A percentile compares a stretch with the other conserved stretches of the same genome.
phyloP scores from a whole-genome alignment of 2,329 filamentous ascomycete species.

The Zasmidium cellare region DNA sequence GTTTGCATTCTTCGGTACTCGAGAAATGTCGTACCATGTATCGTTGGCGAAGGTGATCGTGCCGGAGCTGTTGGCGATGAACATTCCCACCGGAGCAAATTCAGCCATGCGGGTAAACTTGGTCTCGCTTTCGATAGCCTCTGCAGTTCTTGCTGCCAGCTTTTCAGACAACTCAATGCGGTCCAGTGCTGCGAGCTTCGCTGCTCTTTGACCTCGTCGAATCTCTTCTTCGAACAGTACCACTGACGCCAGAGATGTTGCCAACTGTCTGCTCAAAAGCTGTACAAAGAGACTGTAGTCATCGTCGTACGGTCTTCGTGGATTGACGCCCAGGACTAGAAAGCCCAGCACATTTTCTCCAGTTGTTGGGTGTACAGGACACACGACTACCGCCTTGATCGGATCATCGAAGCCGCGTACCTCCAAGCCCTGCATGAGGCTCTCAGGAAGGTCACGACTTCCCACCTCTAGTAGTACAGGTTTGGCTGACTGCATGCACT shows the following conservation, averaged over 20 bases:
- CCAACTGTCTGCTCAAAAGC: slow-evolving; percentile 71
- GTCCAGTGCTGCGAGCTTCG: slow-evolving; percentile 72
- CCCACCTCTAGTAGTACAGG: slow-evolving; percentile 69
- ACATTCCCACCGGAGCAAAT: slow-evolving; percentile 80
- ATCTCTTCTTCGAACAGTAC: slow-evolving; percentile 84
- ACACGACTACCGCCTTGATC: slow-evolving; percentile 70
- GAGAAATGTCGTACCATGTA: slow-evolving; percentile 69
- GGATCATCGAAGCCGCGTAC: slow-evolving; percentile 72
- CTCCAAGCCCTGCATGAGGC: slow-evolving; percentile 66
- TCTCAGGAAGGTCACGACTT: slow-evolving; percentile 62
- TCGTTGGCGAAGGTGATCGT: slow-evolving; percentile 79
- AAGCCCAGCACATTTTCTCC: slow-evolving; percentile 75
- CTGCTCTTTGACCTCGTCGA: slow-evolving; percentile 69
- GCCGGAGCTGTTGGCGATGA: slow-evolving; percentile 73
- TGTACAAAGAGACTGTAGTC: slow-evolving; percentile 79
- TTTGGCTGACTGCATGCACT: slow-evolving; percentile 67
- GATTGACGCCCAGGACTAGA: slow-evolving; percentile 76
- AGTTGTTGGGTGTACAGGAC: slow-evolving; percentile 76
- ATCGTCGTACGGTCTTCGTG: slow-evolving; percentile 74
- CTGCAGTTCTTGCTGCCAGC: slow-evolving; percentile 62
- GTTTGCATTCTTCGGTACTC: slow-evolving; percentile 59
- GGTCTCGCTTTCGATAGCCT: slow-evolving; percentile 65
- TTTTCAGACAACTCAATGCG: slow-evolving; percentile 76
- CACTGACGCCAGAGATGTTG: slow-evolving; percentile 77
- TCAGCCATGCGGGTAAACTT: slow-evolving; percentile 83